These are phyloP conservation scores for Flaveria bidentis DNA, from an alignment of 129 eudicot genomes.

Conservation along the genomic window DNA sequence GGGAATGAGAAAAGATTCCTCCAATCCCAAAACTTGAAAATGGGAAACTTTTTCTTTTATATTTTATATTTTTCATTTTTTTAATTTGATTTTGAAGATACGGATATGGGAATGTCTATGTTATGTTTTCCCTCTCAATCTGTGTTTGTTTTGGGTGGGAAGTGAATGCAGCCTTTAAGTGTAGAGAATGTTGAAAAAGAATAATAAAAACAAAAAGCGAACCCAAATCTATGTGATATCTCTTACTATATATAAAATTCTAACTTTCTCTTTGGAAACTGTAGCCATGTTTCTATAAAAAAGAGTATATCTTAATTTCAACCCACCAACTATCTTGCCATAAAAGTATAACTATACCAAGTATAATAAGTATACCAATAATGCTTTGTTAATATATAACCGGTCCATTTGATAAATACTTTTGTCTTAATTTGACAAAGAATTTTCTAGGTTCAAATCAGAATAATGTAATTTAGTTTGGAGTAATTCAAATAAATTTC, in stretches of 20 bases:
- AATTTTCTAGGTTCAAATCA: too few species aligned
- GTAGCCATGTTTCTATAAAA: slow-evolving; percentile 51
- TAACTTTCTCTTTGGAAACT: slow-evolving; percentile 54
- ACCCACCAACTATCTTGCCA: slow-evolving; percentile 27
- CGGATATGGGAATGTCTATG: slow-evolving; percentile 43
- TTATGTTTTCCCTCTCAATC: slow-evolving; percentile 25
- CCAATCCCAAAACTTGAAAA: slow-evolving; percentile 81
- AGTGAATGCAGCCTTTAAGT: slow-evolving; percentile 49
- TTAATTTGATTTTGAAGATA: slow-evolving; percentile 50
- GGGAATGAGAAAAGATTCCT: slow-evolving; percentile 63
- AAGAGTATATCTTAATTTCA: slow-evolving; percentile 2
- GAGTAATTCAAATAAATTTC: too few species aligned
- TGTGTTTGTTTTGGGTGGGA: slow-evolving; percentile 40
- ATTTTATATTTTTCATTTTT: background rate
- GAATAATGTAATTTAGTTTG: too few species aligned
- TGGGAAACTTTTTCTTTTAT: slow-evolving; percentile 28
- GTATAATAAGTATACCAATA: too few species aligned
- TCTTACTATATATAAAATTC: slow-evolving; percentile 22
- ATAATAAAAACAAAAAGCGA: slow-evolving; percentile 34
- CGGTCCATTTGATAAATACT: too few species aligned
- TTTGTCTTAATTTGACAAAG: too few species aligned
- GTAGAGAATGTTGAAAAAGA: slow-evolving; percentile 49
- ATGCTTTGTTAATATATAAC: too few species aligned
- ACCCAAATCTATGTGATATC: slow-evolving; percentile 47
- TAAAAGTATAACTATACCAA: slow-evolving; percentile 4